These are phyloP conservation scores for Acanthamoeba castellanii DNA, from an alignment of 208 protist species.

Conservation along the genomic window DNA sequence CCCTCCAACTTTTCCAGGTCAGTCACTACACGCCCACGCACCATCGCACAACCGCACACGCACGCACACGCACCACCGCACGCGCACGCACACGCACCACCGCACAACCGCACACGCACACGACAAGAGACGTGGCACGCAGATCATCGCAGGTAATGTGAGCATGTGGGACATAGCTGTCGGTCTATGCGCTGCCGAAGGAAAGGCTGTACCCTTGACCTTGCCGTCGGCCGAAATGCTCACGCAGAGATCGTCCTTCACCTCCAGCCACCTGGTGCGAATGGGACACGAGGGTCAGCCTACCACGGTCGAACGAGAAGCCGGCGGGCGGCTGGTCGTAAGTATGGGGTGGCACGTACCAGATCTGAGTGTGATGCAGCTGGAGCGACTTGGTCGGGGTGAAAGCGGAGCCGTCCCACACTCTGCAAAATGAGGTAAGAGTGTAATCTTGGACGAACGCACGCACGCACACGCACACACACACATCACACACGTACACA, in stretches of 20 bases:
- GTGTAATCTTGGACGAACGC: neutral
- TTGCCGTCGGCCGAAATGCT: neutral
- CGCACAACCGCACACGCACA: neutral
- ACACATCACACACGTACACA: no score
- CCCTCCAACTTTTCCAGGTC: neutral
- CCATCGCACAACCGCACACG: no score
- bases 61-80: no score
- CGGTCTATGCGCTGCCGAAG: no score
- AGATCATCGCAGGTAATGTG: neutral
- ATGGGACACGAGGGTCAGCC: neutral
- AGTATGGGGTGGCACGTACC: neutral
- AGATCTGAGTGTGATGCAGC: neutral
- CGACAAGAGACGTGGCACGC: neutral
- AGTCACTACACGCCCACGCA: neutral
- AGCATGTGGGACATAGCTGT: neutral
- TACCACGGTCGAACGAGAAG: no score
- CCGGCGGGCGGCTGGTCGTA: neutral
- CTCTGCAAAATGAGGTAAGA: neutral
- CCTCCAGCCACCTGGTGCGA: conserved; percentile 17
- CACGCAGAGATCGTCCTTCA: neutral
- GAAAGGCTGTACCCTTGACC: neutral
- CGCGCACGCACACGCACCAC: neutral
- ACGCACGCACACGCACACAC: neutral
- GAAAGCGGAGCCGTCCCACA: neutral
- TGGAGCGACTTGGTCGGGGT: neutral